Conservation (phyloP, 2,329 filamentous ascomycete genomes). For the Venturia carpophila region DNA sequence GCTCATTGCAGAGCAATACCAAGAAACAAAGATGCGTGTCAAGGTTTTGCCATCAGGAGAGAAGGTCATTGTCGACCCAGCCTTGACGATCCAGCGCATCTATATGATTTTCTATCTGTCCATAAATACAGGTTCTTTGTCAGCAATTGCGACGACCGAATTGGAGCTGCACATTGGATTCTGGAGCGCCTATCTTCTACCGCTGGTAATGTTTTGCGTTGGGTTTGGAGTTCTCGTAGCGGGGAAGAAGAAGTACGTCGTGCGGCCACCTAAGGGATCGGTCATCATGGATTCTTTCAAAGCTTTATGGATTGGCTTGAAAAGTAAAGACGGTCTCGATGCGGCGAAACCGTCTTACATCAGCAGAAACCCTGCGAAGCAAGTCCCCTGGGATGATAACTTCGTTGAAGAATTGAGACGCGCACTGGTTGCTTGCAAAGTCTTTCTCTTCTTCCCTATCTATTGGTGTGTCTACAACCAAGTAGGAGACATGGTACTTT, state of each 20-base stretch:
- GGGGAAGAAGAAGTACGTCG: conserved; percentile 23
- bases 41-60: conserved; percentile 31
- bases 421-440: conserved; percentile 57
- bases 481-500: not conserved
- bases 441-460: conserved; percentile 49
- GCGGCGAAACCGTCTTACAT: conserved; percentile 57
- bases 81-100: conserved; percentile 34
- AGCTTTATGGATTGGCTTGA: conserved; percentile 49
- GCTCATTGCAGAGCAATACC: conserved; percentile 43
- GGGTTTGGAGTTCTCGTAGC: conserved; percentile 48
- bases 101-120: conserved; percentile 57
- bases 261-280: conserved; percentile 21
- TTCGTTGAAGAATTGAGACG: conserved; percentile 68
- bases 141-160: conserved; percentile 56
- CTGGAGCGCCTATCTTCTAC: conserved; percentile 56
- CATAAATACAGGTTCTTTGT: conserved; percentile 66
- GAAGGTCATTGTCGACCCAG: conserved; percentile 33
- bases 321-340: conserved; percentile 42
- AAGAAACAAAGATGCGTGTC: conserved; percentile 35
- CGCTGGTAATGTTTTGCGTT: conserved; percentile 55
- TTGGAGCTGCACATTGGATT: conserved; percentile 62
- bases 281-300: conserved; percentile 42
- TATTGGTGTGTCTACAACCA: conserved; percentile 39
- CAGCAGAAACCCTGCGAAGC: conserved; percentile 34
- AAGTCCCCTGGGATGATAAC: conserved; percentile 56